Conservation (phyloP, 2,329 filamentous ascomycete genomes). For the Penicillium fuscoglaucum region DNA sequence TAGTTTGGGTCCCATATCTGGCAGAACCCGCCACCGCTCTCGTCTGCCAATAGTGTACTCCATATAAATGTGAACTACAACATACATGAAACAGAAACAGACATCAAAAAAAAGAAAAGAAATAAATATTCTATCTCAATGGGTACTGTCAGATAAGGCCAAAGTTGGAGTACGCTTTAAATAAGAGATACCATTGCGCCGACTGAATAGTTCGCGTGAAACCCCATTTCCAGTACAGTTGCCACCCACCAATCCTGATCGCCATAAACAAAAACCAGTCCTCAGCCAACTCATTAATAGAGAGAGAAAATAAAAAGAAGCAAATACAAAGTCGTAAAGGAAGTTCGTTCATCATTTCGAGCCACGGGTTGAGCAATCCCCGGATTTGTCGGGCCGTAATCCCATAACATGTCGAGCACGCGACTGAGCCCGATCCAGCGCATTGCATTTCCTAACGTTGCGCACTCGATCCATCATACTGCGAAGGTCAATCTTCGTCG, state of each 20-base stretch:
- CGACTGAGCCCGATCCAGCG: conserved; percentile 38
- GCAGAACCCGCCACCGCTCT: conserved; percentile 28
- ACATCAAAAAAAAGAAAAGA: neutral
- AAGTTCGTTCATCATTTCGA: conserved; percentile 7
- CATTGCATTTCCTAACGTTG: conserved; percentile 28
- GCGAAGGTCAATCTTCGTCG: conserved; percentile 26
- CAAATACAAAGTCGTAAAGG: conserved; percentile 18
- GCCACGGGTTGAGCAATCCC: conserved; percentile 5
- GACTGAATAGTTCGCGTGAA: conserved; percentile 7
- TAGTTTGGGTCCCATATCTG: conserved; percentile 23
- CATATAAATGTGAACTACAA: neutral
- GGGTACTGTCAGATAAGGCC: neutral
- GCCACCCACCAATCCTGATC: conserved; percentile 16
- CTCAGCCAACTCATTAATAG: conserved; percentile 11
- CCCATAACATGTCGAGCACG: conserved; percentile 34
- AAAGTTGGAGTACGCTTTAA: conserved; percentile 1
- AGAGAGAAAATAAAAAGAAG: conserved; percentile 23
- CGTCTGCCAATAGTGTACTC: conserved; percentile 1
- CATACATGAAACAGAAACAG: neutral
- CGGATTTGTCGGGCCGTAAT: conserved; percentile 18
- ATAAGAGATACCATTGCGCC: conserved; percentile 16
- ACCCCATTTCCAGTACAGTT: conserved; percentile 6
- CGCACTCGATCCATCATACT: conserved; percentile 32
- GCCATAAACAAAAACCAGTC: conserved; percentile 22
- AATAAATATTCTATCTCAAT: neutral